Evolutionary conservation across 192 early-diverging fungal species (phyloP), one percentile per base, ranked within the genome.

Genomic region (Backusella parvicylindrica): DNA sequence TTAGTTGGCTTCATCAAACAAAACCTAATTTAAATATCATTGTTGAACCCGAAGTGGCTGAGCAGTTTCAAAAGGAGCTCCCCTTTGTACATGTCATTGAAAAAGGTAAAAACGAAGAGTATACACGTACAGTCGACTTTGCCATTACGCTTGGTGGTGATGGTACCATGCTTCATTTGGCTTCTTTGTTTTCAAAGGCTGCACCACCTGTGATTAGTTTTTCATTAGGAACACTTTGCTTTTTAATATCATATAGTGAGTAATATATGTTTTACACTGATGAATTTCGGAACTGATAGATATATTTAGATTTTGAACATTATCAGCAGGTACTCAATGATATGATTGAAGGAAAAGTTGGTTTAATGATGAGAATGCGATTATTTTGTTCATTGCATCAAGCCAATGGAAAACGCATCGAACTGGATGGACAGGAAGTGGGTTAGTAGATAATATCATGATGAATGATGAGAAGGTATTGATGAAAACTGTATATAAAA

Each of bases 81-180:
- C 87, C 87, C 35, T 89, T 87, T 78, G 78, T 83, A 2, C 83
- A 90, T 71, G 84, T 87, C 11, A 82, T 91, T 21, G 79, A 83
- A 11, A 41, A 84, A 74, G 82, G 86, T 88, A 83, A 47, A 32
- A 75, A 76, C 16, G 71, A 65, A n/a, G 92, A 93, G 75, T 93
- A 92, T 77, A 79, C 89, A 8, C 81, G 93, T 26, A 82, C 86
- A 0, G 89, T 94, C 0, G 95, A 97, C 78, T 91, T 95, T 77
- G 94, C 92, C 6, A 85, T 97, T n/a, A 95, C 95, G n/a, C 84
- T 97, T 11, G 96, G 95, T 37, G 95, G 96, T 32, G 95, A 97
- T 75, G 96, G 96, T 26, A 97, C 96, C 6, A 92, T 97, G 63
- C 85, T 97, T 68, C 94, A 97, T 73, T 84, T 93, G 1, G 93